Conservation (phyloP, 148 eudicot genomes). For the Chenopodium album region DNA sequence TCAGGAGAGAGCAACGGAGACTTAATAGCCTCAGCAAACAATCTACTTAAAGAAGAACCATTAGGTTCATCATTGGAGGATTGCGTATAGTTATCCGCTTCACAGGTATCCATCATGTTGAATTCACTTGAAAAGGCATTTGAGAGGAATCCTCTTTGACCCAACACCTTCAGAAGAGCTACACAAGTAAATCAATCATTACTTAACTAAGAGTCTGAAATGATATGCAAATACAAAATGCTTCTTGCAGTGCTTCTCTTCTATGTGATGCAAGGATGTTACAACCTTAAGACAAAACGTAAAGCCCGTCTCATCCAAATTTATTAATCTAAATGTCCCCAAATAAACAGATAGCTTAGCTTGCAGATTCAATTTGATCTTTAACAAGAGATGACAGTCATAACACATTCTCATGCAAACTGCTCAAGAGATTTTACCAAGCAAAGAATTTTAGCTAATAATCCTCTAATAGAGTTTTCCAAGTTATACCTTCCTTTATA, state of each 20-base stretch:
- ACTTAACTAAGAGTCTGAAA: background rate
- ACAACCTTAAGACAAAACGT: conserved; percentile 1
- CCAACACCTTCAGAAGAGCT: conserved; percentile 83
- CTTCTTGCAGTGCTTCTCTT: conserved; percentile 13
- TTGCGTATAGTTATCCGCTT: conserved; percentile 60
- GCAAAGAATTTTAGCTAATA: background rate
- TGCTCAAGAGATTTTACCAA: conserved; percentile 1
- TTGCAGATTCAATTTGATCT: background rate
- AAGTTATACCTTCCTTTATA: background rate
- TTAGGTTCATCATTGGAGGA: conserved; percentile 43
- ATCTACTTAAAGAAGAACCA: conserved; percentile 43
- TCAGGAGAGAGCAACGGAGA: conserved; percentile 88
- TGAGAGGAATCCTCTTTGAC: conserved; percentile 71
- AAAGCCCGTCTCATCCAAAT: background rate
- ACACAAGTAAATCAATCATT: conserved; percentile 29
- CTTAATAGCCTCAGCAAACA: conserved; percentile 96
- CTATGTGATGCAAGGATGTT: conserved; percentile 6
- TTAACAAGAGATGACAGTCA: background rate
- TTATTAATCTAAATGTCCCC: background rate
- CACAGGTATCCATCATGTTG: conserved; percentile 39
- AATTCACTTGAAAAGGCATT: conserved; percentile 45
- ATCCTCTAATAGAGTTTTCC: background rate
- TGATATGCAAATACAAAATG: conserved; percentile 4
- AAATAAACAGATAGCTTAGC: background rate
- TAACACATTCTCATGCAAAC: background rate